Percentiles rank a stretch among this genome's conserved stretches.
Conservation (phyloP, 23 red algal species). For the Porphyridium purpureum region DNA sequence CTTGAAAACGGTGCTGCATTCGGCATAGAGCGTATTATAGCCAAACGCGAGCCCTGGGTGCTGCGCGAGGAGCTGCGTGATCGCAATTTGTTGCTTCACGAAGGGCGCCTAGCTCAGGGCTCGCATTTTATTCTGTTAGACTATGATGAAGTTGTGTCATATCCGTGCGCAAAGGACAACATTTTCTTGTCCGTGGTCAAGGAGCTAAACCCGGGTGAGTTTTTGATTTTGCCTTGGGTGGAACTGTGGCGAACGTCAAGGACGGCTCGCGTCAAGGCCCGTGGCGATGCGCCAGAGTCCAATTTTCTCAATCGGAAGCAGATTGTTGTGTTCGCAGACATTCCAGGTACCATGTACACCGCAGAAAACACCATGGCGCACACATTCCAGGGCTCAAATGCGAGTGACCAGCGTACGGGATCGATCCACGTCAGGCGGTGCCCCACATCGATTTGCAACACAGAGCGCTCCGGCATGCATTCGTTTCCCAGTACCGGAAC, state of each 20-base stretch:
- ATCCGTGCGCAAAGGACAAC: slow-evolving; percentile 17
- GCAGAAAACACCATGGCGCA: slow-evolving; percentile 13
- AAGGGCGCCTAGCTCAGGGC: slow-evolving; percentile 16
- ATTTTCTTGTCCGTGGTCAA: slow-evolving; percentile 13
- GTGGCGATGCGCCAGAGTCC: slow-evolving; percentile 14
- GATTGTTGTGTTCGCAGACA: slow-evolving; percentile 54
- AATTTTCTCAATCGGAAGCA: slow-evolving; percentile 59
- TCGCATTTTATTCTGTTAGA: slow-evolving; percentile 63
- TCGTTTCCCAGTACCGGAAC: no score
- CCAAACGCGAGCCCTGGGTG: slow-evolving; percentile 28
- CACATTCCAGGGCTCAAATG: neutral
- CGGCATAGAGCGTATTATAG: slow-evolving; percentile 26
- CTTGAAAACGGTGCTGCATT: slow-evolving; percentile 2
- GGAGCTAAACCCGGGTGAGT: slow-evolving; percentile 26
- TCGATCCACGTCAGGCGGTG: slow-evolving; percentile 52
- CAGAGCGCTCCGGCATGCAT: no score
- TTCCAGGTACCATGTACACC: slow-evolving; percentile 12
- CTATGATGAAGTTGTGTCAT: slow-evolving; percentile 47
- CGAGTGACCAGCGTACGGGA: neutral
- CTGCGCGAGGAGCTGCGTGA: slow-evolving; percentile 49
- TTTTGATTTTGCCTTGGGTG: slow-evolving; percentile 45
- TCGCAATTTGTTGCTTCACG: slow-evolving; percentile 27
- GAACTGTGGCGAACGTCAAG: slow-evolving; percentile 31
- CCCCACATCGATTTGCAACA: slow-evolving; percentile 22
- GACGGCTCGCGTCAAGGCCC: slow-evolving; percentile 8